Evolutionary conservation across 78 protist genomes (phyloP).

Genomic region (Dictyostelium capitatum): DNA sequence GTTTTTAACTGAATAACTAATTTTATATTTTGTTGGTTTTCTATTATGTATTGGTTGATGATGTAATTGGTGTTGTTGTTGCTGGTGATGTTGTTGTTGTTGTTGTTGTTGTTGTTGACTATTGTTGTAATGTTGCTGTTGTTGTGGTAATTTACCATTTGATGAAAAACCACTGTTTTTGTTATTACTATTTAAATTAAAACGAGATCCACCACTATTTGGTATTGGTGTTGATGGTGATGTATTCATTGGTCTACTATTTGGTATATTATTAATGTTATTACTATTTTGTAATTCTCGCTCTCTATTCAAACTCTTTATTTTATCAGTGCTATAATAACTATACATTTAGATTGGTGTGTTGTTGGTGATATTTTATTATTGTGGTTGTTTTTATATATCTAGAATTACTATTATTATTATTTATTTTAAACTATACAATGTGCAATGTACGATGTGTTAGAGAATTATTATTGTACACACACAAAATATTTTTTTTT

Average conservation of each 20-base stretch:
- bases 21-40: constrained; percentile 33
- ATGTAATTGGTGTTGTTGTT: constrained; percentile 22
- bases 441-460: no score
- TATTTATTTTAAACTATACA: no score
- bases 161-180: constrained; percentile 1
- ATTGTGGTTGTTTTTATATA: no score
- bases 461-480: no score
- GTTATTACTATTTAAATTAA: not conserved
- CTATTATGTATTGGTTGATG: not conserved
- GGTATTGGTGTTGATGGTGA: constrained; percentile 29
- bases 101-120: not conserved
- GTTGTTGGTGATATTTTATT: no score
- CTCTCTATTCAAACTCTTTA: not conserved
- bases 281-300: no score
- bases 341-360: not conserved
- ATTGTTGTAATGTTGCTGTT: not conserved
- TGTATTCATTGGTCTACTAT: not conserved
- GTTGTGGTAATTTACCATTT: not conserved
- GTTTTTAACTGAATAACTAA: constrained; percentile 38
- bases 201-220: not conserved
- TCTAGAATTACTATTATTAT: no score
- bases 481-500: no score
- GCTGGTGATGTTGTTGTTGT: not conserved
- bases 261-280: not conserved
- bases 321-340: not conserved